phyloP scores from a whole-genome alignment of 2,329 filamentous ascomycete species.

The Ceratocystis harringtonii region DNA sequence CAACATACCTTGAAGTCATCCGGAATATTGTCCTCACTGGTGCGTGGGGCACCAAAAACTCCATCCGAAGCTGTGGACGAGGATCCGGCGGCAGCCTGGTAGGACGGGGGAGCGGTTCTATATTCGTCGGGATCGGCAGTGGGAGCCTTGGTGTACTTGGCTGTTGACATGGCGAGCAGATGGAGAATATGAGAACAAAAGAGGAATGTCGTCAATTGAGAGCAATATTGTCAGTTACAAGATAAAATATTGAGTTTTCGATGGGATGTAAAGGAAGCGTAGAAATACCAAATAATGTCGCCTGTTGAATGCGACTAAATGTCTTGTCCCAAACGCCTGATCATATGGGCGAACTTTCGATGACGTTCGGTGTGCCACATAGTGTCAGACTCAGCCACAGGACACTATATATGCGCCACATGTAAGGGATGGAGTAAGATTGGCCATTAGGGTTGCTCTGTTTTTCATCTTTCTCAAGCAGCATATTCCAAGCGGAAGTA shows the following conservation, averaged over 20 bases:
- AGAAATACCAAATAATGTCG: not conserved
- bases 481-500: no score
- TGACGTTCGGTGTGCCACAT: not conserved
- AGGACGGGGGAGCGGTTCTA: conserved; percentile 69
- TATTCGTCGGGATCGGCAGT: conserved; percentile 79
- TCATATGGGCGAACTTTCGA: not conserved
- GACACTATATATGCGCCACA: not conserved
- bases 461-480: not conserved
- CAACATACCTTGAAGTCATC: conserved; percentile 80
- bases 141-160: conserved; percentile 71
- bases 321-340: not conserved
- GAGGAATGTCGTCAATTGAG: not conserved
- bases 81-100: conserved; percentile 37
- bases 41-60: conserved; percentile 52
- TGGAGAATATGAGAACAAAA: not conserved
- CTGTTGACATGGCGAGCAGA: conserved; percentile 45
- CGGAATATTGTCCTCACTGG: conserved; percentile 78
- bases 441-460: not conserved
- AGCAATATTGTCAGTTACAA: not conserved
- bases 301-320: not conserved
- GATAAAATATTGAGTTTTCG: not conserved
- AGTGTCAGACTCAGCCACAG: not conserved
- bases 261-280: not conserved
- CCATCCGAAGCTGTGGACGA: conserved; percentile 38
- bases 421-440: no score